A percentile compares a stretch with the other conserved stretches of the same genome.
These are phyloP conservation scores for Globisporangium rhizosaccharum DNA, from an alignment of 352 stramenopile genomes.

Conservation along the genomic window DNA sequence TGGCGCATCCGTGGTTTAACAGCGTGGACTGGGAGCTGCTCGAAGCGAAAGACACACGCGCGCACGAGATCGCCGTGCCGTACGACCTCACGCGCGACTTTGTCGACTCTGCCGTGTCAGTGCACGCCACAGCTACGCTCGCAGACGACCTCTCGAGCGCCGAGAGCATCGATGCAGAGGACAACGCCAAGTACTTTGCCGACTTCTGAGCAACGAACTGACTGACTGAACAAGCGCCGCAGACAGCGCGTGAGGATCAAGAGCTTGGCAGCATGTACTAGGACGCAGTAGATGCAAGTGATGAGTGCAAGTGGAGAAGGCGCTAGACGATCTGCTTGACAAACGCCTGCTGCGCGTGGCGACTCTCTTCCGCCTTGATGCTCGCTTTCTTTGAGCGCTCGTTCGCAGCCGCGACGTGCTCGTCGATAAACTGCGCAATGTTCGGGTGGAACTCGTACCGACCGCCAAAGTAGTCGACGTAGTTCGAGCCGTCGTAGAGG, in stretches of 20 bases:
- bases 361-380: conserved; percentile 44
- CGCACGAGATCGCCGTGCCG: conserved; percentile 8
- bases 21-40: conserved; percentile 45
- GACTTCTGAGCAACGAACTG: conserved; percentile 38
- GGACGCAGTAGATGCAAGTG: background rate
- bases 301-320: background rate
- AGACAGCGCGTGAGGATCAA: background rate
- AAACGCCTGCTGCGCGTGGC: conserved; percentile 36
- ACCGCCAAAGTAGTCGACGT: conserved; percentile 67
- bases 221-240: background rate
- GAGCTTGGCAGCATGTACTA: too few species aligned
- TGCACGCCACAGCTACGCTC: background rate
- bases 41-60: conserved; percentile 9
- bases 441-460: conserved; percentile 70
- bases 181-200: conserved; percentile 63
- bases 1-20: conserved; percentile 57
- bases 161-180: conserved; percentile 65
- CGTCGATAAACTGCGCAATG: conserved; percentile 65
- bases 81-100: conserved; percentile 38
- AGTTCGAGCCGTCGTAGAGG: conserved; percentile 65
- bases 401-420: conserved; percentile 42
- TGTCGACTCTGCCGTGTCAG: conserved; percentile 1
- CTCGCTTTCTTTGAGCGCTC: conserved; percentile 35
- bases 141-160: conserved; percentile 39
- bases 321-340: conserved; percentile 22